Evolutionary conservation across 2,329 filamentous ascomycete genomes (phyloP), one percentile per base, ranked within the genome.

Genomic region (Fusarium heterosporum): DNA sequence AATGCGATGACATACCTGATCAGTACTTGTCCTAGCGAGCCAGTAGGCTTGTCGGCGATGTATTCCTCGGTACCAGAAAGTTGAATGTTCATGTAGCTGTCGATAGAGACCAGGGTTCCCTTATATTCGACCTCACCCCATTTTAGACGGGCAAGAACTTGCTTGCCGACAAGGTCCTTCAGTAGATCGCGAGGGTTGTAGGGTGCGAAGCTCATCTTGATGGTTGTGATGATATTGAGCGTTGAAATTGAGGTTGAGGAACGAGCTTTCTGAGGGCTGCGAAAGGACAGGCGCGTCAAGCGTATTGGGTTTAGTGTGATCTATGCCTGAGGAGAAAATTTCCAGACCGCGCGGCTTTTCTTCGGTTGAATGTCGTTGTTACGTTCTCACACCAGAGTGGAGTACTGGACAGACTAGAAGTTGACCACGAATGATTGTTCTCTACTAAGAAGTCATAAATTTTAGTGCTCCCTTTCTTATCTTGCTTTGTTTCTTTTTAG

Each of bases 11-110:
- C 83, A 64, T 80, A 96, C 91, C 95, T 85, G 75, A 99, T 98
- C 74, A 99, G 80, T 43, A 99, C 94, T 80, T 97, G 91, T 8
- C 96, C 96, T 69, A 99, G 82, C 47, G 88, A 88, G 57, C 93
- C 95, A 34, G 91, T 93, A 78, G 89, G 90, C 85, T 96, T 92
- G 72, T 93, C 90, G 77, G 93, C 89, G 75, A 97, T 92, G 81
- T 90, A 97, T 80, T 99, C 96, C 81, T 97, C 92, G 50, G 95
- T 94, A 74, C 91, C 90, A 70, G 90, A 89, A 67, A 99, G 87
- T 82, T 98, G 93, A 68, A 99, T 89, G 83, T 99, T 99, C 95
- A 99, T 98, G 84, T 99, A 99, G 77, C 92, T 93, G 83, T 99
- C 96, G 76, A 97, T 92, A 74, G 91, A 95, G 76, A 97, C 92